A percentile compares a stretch with the other conserved stretches of the same genome.
These are phyloP conservation scores for Dactylellina sp. DNA, from an alignment of 2,329 filamentous ascomycete genomes.

Conservation along the genomic window DNA sequence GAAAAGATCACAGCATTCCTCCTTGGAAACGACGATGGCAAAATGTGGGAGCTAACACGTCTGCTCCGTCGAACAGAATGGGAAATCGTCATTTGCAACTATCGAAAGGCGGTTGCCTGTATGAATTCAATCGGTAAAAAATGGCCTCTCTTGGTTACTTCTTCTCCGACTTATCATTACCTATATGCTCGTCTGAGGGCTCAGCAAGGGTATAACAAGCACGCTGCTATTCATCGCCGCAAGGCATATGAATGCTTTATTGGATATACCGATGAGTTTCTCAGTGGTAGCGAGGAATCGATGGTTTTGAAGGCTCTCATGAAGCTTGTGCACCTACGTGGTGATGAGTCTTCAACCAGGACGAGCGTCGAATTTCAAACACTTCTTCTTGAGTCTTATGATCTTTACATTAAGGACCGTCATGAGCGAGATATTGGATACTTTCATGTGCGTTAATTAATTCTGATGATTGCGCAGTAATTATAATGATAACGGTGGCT, in stretches of 20 bases:
- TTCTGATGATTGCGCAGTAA: too few species aligned
- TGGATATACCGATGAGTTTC: constrained; percentile 18
- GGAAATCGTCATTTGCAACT: constrained; percentile 28
- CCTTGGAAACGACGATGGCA: constrained; percentile 18
- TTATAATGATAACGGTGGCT: too few species aligned
- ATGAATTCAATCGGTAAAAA: constrained; percentile 14
- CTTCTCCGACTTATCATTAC: constrained; percentile 30
- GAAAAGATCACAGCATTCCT: constrained; percentile 35
- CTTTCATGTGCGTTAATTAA: constrained; percentile 42
- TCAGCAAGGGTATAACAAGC: constrained; percentile 28
- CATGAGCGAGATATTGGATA: constrained; percentile 30
- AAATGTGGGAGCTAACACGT: constrained; percentile 23
- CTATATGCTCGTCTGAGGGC: constrained; percentile 20
- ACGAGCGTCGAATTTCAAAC: constrained; percentile 18
- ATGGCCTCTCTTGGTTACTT: constrained; percentile 3
- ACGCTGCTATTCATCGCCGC: constrained; percentile 3
- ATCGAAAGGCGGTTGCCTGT: constrained; percentile 7
- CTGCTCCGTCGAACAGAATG: constrained; percentile 28
- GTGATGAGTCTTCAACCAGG: constrained; percentile 9
- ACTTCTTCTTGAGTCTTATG: constrained; percentile 15
- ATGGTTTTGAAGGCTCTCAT: constrained; percentile 18
- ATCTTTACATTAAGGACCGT: constrained; percentile 27
- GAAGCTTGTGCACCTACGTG: constrained; percentile 19
- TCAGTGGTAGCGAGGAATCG: constrained; percentile 17
- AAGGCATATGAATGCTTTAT: constrained; percentile 33